Evolutionary conservation across 108 stramenopile genomes (phyloP).

Genomic region (Skeletonema tropicum): DNA sequence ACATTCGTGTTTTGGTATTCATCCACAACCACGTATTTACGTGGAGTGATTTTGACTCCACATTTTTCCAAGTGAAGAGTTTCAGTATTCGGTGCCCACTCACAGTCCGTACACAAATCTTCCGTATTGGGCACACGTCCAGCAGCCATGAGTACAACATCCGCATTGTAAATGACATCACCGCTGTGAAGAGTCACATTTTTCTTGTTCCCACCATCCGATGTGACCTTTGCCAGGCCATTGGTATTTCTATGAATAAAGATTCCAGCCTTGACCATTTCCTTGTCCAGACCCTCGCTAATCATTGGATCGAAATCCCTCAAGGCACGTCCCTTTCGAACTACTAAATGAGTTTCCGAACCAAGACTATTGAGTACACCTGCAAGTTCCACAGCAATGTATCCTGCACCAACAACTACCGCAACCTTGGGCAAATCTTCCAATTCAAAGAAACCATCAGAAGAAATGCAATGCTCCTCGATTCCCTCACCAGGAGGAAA

Average conservation of each 20-base stretch:
- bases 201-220: slow-evolving; percentile 53
- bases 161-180: slow-evolving; percentile 69
- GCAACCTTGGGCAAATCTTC: slow-evolving; percentile 80
- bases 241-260: slow-evolving; percentile 71
- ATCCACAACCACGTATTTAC: slow-evolving; percentile 76
- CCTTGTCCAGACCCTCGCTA: slow-evolving; percentile 61
- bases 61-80: slow-evolving; percentile 65
- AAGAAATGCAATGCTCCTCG: slow-evolving; percentile 78
- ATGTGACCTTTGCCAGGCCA: slow-evolving; percentile 67
- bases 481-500: slow-evolving; percentile 71
- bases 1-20: slow-evolving; percentile 87
- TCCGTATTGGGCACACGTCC: slow-evolving; percentile 69
- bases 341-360: slow-evolving; percentile 66
- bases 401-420: slow-evolving; percentile 96
- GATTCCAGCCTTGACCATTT: slow-evolving; percentile 79
- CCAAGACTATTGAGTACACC: slow-evolving; percentile 90
- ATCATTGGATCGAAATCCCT: slow-evolving; percentile 89
- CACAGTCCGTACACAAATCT: slow-evolving; percentile 49
- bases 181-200: slow-evolving; percentile 61
- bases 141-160: slow-evolving; percentile 83
- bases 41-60: slow-evolving; percentile 53
- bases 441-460: slow-evolving; percentile 95
- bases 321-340: slow-evolving; percentile 65
- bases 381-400: slow-evolving; percentile 96
- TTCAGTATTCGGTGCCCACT: slow-evolving; percentile 61